Conservation (phyloP, 2,329 filamentous ascomycete species). For the Colletotrichum sp. region DNA sequence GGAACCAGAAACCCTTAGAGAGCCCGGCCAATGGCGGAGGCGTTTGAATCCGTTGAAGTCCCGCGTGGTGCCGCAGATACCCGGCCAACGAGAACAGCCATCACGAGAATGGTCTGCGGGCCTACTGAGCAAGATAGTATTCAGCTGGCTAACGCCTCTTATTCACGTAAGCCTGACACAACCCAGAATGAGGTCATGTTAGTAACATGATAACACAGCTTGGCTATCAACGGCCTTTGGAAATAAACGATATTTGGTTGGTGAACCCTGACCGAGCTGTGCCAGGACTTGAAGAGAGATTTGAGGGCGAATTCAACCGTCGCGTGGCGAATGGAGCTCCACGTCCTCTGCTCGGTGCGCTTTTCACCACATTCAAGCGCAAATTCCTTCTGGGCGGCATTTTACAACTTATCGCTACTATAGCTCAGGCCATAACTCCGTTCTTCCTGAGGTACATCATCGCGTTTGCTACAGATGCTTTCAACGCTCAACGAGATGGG, state of each 20-base stretch:
- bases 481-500: slow-evolving; percentile 39
- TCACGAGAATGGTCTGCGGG: neutral
- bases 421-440: slow-evolving; percentile 81
- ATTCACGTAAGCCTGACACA: neutral
- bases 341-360: slow-evolving; percentile 75
- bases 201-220: slow-evolving; percentile 48
- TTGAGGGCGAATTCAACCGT: slow-evolving; percentile 64
- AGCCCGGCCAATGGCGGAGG: neutral
- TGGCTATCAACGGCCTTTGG: slow-evolving; percentile 83
- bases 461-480: slow-evolving; percentile 81
- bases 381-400: slow-evolving; percentile 85
- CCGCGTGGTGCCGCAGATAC: neutral
- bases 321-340: slow-evolving; percentile 72
- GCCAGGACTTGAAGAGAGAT: slow-evolving; percentile 67
- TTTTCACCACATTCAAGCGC: slow-evolving; percentile 81
- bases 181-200: rapidly evolving
- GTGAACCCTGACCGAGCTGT: slow-evolving; percentile 84
- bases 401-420: slow-evolving; percentile 72
- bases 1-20: neutral
- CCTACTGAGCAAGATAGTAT: neutral
- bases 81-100: neutral
- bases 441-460: slow-evolving; percentile 88
- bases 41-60: neutral
- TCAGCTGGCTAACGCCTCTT: neutral
- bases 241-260: slow-evolving; percentile 83